These are phyloP conservation scores for Urochloa ruziziensis DNA, from an alignment of 176 grass and related monocot genomes.

Conservation along the genomic window DNA sequence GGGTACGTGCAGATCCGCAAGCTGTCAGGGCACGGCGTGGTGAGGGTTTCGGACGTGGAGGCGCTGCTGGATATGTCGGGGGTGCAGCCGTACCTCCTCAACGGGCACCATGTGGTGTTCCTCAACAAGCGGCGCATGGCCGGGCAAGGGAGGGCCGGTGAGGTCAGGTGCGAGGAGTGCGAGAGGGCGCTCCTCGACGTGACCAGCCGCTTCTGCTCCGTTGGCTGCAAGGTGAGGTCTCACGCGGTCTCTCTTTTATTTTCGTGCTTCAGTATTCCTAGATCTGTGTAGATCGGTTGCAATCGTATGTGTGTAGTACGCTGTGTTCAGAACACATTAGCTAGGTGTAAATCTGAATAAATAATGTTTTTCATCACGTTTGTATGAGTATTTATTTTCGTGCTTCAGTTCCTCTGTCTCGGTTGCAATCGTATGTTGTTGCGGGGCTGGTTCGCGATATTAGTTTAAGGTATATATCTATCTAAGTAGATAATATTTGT, in stretches of 20 bases:
- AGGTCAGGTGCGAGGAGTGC: slow-evolving; percentile 2
- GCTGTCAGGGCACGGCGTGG: slow-evolving; percentile 18
- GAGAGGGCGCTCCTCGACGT: slow-evolving; percentile 6
- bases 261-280: background rate
- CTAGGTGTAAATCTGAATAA: too few species aligned
- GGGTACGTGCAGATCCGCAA: background rate
- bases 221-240: slow-evolving; percentile 72
- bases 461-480: too few species aligned
- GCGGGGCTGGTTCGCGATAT: too few species aligned
- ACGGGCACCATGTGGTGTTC: slow-evolving; percentile 20
- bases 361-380: too few species aligned
- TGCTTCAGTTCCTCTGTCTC: too few species aligned
- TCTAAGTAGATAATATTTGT: too few species aligned
- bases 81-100: slow-evolving; percentile 25
- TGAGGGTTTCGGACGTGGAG: background rate
- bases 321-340: too few species aligned
- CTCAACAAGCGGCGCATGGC: background rate
- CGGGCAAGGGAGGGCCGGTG: background rate
- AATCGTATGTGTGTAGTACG: too few species aligned
- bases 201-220: slow-evolving; percentile 62
- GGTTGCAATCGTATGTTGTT: too few species aligned
- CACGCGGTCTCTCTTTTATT: background rate
- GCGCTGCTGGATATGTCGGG: background rate
- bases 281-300: too few species aligned
- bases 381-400: too few species aligned